Conservation (phyloP, 352 stramenopile species). For the Phytopythium delawarense region DNA sequence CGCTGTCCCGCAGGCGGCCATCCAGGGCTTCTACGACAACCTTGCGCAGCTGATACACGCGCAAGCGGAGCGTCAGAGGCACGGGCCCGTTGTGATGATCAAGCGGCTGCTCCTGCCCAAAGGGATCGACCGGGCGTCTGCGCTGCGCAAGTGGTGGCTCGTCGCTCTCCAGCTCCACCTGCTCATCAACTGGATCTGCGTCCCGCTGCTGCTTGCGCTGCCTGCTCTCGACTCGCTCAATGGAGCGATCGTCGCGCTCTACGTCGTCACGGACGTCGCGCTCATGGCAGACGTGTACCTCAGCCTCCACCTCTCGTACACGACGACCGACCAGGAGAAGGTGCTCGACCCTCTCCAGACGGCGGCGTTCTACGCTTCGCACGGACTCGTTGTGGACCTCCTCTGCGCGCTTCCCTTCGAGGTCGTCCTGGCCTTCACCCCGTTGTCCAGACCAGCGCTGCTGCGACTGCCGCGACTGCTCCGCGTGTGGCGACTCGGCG, state of each 20-base stretch:
- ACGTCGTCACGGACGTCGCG: conserved; percentile 27
- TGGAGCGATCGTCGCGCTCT: conserved; percentile 13
- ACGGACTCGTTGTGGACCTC: conserved; percentile 28
- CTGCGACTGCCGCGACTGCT: conserved; percentile 29
- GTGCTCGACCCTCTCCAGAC: conserved; percentile 17
- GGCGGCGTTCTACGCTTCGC: conserved; percentile 21
- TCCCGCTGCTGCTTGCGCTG: conserved; percentile 39
- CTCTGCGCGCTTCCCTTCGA: conserved; percentile 41
- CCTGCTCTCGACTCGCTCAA: conserved; percentile 19
- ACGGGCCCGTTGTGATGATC: conserved; percentile 4
- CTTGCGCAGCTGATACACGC: conserved; percentile 13
- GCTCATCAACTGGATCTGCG: conserved; percentile 30
- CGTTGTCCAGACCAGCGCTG: conserved; percentile 14
- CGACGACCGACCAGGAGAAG: conserved; percentile 19
- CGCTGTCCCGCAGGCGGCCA: conserved; percentile 6
- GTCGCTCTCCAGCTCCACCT: conserved; percentile 34
- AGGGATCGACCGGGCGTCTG: conserved; percentile 24
- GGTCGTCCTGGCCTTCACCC: conserved; percentile 14
- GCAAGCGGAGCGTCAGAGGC: neutral
- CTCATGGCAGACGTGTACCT: conserved; percentile 43
- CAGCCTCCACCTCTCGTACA: conserved; percentile 37
- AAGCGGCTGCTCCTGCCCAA: conserved; percentile 16
- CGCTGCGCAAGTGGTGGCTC: conserved; percentile 36
- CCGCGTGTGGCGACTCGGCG: conserved; percentile 29
- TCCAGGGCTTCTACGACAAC: conserved; percentile 40